Evolutionary conservation across 768 basidiomycete species (phyloP).

Genomic region (Tricholoma hemisulphureum): DNA sequence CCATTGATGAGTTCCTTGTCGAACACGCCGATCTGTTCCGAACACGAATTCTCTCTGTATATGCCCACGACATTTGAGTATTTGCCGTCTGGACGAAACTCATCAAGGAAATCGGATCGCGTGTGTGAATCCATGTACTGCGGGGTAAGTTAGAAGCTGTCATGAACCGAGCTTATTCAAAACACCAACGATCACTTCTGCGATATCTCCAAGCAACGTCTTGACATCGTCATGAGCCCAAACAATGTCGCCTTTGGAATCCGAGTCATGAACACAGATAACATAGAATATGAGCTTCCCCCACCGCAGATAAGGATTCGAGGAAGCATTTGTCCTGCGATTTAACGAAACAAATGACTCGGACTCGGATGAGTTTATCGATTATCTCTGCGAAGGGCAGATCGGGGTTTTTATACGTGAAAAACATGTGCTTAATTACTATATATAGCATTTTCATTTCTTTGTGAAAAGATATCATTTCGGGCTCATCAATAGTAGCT

Average conservation of each 20-base stretch:
- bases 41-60: constrained; percentile 73
- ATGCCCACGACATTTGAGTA: constrained; percentile 74
- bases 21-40: constrained; percentile 67
- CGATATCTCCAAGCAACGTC: constrained; percentile 60
- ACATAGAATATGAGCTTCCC: neutral
- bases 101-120: constrained; percentile 68
- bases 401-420: too few species aligned
- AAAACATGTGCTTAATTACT: too few species aligned
- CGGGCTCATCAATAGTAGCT: too few species aligned
- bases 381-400: too few species aligned
- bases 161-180: neutral
- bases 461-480: too few species aligned
- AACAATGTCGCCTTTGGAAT: constrained; percentile 59
- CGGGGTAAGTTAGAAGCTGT: neutral
- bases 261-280: neutral
- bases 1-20: constrained; percentile 74
- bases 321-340: constrained; percentile 19
- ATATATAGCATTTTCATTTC: too few species aligned
- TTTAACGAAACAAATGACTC: too few species aligned
- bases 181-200: constrained; percentile 72
- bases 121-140: constrained; percentile 54
- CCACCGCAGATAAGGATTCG: constrained; percentile 30
- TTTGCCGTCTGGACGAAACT: constrained; percentile 63
- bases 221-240: constrained; percentile 81
- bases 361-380: too few species aligned